A percentile compares a stretch with the other conserved stretches of the same genome.
phyloP scores from a whole-genome alignment of 352 stramenopile genomes.

The Phytopythium aichiense region DNA sequence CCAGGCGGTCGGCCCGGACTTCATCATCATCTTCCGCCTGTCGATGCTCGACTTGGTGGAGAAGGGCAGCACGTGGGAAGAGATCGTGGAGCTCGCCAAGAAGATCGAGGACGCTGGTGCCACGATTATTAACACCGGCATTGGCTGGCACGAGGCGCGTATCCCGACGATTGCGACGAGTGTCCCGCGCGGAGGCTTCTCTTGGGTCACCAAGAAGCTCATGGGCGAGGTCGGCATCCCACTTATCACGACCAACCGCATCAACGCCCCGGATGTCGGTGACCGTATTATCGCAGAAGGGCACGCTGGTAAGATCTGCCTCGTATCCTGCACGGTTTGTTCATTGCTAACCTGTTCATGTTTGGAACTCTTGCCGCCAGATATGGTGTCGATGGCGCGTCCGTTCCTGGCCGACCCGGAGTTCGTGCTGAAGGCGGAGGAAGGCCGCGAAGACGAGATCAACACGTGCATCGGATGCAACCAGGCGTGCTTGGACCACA shows the following conservation, averaged over 20 bases:
- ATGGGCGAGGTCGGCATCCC: conserved; percentile 87
- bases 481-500: conserved; percentile 97
- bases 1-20: conserved; percentile 88
- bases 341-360: background rate
- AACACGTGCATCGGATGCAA: conserved; percentile 99
- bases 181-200: conserved; percentile 93
- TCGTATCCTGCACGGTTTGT: background rate
- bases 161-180: conserved; percentile 97
- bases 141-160: conserved; percentile 97
- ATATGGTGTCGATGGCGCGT: conserved; percentile 86
- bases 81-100: conserved; percentile 90
- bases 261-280: conserved; percentile 93
- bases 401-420: conserved; percentile 95
- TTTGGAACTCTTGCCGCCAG: conserved; percentile 10
- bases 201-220: conserved; percentile 93
- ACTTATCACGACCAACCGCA: conserved; percentile 96
- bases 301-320: conserved; percentile 32
- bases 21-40: conserved; percentile 98
- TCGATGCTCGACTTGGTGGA: conserved; percentile 96
- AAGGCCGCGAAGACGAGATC: conserved; percentile 90
- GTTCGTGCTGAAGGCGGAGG: conserved; percentile 91
- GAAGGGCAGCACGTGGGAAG: conserved; percentile 80
- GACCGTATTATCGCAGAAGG: conserved; percentile 88
- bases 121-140: conserved; percentile 98
- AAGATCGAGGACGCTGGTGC: conserved; percentile 90